Base-by-base conservation (phyloP, 2,329 filamentous ascomycete genomes). In the Incumbomyces delicatus region DNA sequence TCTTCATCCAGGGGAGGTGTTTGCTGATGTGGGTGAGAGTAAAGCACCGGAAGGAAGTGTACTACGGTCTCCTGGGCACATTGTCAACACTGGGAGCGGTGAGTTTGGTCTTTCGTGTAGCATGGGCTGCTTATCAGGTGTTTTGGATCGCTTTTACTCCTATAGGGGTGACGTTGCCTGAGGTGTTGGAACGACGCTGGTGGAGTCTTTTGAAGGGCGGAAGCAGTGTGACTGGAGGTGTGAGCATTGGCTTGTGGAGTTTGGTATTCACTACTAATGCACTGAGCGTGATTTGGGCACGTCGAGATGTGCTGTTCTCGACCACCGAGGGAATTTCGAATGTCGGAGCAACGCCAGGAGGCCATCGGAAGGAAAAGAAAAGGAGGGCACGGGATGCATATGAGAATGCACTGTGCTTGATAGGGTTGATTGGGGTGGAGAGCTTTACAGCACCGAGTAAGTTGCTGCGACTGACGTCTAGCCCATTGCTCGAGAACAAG, bases 391-490 rank as follows among this genome's bases (percentile, higher is more conserved):
- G 34, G 13, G 38, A 30, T 22, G 34, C 20, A 10, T 45, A 45
- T 30, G 42, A 45, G 42, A 27, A 10, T 13, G 42, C 33, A 14
- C 30, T 45, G 42, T 29, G 20, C 10, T 17, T 38, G 22, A 38
- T 45, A 37, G 33, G 18, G 5, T 12, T 45, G 10, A 27, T 45
- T 10, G 34, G 30, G 20, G 42, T 32, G 33, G 33, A 38, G 33
- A 45, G 33, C 30, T 45, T 45, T 31, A 13, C 31, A 17, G 33
- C 38, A 16, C 42, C 42, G 33, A 36, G 42, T 45, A 31, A 45
- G 42, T 45, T 22, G 33, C 29, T 27, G n/a, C 22, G 22, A 27
- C 22, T 27, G 4, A 27, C 8, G 22, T 27, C 22, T 27, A 27
- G 22, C 8, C 22, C 22, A 4, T 27, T 27, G 22, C 8, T 27